A percentile compares a stretch with the other conserved stretches of the same genome.
phyloP scores from a whole-genome alignment of 257 asterid species.

The Asclepias syriaca region DNA sequence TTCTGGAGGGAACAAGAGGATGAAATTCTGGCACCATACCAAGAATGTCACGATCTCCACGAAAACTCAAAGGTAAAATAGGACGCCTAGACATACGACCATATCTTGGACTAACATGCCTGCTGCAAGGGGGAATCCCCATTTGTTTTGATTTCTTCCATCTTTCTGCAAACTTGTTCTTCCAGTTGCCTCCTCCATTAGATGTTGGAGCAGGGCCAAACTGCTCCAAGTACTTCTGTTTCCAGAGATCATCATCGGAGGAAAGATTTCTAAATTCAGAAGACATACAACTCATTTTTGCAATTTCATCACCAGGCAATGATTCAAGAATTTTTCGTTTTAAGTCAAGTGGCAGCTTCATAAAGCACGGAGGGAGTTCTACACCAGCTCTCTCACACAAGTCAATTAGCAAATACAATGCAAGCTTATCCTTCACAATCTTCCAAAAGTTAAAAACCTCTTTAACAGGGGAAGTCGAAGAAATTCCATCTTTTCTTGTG shows the following conservation, averaged over 20 bases:
- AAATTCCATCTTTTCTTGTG: slow-evolving; percentile 17
- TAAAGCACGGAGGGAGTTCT: slow-evolving; percentile 77
- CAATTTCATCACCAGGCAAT: slow-evolving; percentile 64
- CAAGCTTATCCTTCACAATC: slow-evolving; percentile 61
- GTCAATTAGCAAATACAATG: slow-evolving; percentile 80
- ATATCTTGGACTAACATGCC: not conserved
- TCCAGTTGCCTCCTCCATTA: slow-evolving; percentile 49
- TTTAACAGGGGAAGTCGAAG: slow-evolving; percentile 40
- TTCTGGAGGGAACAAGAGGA: slow-evolving; percentile 10
- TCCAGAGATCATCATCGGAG: slow-evolving; percentile 77
- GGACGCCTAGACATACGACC: slow-evolving; percentile 28
- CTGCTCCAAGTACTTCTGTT: slow-evolving; percentile 48
- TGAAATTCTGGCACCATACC: slow-evolving; percentile 8
- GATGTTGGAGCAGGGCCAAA: slow-evolving; percentile 26
- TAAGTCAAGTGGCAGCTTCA: slow-evolving; percentile 67
- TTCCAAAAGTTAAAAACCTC: slow-evolving; percentile 79
- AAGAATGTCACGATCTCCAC: slow-evolving; percentile 41
- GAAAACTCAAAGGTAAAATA: slow-evolving; percentile 31
- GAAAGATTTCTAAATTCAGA: slow-evolving; percentile 54
- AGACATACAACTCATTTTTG: slow-evolving; percentile 51
- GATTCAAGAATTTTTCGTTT: slow-evolving; percentile 64
- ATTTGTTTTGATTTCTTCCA: slow-evolving; percentile 34
- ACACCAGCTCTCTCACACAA: slow-evolving; percentile 60
- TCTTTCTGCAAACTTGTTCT: slow-evolving; percentile 39
- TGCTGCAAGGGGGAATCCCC: slow-evolving; percentile 15